These are phyloP conservation scores for Chalciporus piperatus DNA, from an alignment of 768 basidiomycete genomes.

Conservation along the genomic window DNA sequence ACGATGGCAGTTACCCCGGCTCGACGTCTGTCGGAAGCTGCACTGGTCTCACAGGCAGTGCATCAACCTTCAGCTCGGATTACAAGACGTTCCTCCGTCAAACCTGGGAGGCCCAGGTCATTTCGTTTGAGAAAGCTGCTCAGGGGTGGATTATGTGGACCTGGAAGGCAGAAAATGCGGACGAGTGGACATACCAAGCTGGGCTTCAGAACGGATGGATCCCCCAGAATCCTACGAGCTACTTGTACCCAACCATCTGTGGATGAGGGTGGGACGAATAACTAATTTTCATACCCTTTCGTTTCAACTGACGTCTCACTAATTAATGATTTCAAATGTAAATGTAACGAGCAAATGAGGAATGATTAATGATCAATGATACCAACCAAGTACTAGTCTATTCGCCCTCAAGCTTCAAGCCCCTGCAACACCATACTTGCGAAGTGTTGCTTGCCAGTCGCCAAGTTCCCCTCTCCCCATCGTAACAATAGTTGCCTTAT, in stretches of 20 bases:
- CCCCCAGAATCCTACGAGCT: slow-evolving; percentile 53
- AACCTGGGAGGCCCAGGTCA: slow-evolving; percentile 83
- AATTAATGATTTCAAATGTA: neutral
- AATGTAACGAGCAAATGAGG: neutral
- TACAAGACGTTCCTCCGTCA: slow-evolving; percentile 83
- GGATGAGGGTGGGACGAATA: slow-evolving; percentile 5
- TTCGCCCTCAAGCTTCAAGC: slow-evolving; percentile 16
- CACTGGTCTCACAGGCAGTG: slow-evolving; percentile 67
- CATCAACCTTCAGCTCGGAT: slow-evolving; percentile 63
- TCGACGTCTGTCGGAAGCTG: slow-evolving; percentile 74
- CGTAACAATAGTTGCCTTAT: slow-evolving; percentile 74
- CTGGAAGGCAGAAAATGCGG: slow-evolving; percentile 80
- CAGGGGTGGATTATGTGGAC: slow-evolving; percentile 81
- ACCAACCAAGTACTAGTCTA: neutral
- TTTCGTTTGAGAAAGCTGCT: slow-evolving; percentile 60
- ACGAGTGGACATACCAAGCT: slow-evolving; percentile 89
- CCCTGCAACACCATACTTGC: slow-evolving; percentile 64
- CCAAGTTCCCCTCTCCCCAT: slow-evolving; percentile 82
- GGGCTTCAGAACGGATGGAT: slow-evolving; percentile 85
- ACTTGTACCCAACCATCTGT: slow-evolving; percentile 63
- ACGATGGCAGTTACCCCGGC: slow-evolving; percentile 61
- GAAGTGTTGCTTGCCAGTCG: slow-evolving; percentile 59
- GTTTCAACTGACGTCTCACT: neutral
- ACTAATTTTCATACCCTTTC: neutral
- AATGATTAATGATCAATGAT: neutral